Base-by-base conservation (phyloP, 192 early-diverging fungal genomes). In the Fimicolochytrium jonesii region DNA sequence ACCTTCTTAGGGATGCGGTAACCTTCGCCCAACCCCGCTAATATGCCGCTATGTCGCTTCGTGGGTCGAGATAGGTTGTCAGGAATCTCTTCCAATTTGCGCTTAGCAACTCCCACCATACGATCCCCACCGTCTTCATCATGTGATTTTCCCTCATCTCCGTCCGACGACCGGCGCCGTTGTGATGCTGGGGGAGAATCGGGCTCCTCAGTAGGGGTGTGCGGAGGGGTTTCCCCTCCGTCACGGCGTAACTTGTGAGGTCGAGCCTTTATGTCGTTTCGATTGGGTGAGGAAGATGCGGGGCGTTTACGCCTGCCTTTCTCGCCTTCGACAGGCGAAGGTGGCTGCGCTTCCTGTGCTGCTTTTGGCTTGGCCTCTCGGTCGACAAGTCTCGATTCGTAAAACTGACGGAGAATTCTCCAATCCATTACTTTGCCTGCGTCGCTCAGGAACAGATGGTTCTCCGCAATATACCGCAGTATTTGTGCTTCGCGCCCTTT, bases 391-490 rank as follows among this genome's bases (percentile, higher is more conserved):
- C 23, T 5, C 29, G 48, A 17, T 26, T 17, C 15, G 4, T 50
- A 10, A 5, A 6, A 48, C 41, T 44, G 18, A 10, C 25, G 11
- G 41, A 64, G 31, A 4, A 20, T 25, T 26, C 23, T n/a, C 62
- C 62, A 64, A 11, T 53, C 37, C 39, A 53, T 18, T 6, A 13
- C 13, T 30, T 13, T 25, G 2, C 62, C 62, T 23, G 53, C 41
- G 18, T 28, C 37, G 9, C 55, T 28, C 20, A 10, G 22, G 17
- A 7, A 43, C 26, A 54, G 43, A 28, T 53, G 49, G 25, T 64
- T 43, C 17, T 64, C 62, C 5, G 62, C 62, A 18, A 64, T 17
- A 31, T 53, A 64, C 10, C 42, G 25, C 23, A 64, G 45, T 2
- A 64, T 32, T 5, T 64, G 62, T 20, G 51, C 50, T 42, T 45